A percentile compares a stretch with the other conserved stretches of the same genome.
These are phyloP conservation scores for Rubus parviflorus DNA, from an alignment of 306 rosid genomes.

Conservation along the genomic window DNA sequence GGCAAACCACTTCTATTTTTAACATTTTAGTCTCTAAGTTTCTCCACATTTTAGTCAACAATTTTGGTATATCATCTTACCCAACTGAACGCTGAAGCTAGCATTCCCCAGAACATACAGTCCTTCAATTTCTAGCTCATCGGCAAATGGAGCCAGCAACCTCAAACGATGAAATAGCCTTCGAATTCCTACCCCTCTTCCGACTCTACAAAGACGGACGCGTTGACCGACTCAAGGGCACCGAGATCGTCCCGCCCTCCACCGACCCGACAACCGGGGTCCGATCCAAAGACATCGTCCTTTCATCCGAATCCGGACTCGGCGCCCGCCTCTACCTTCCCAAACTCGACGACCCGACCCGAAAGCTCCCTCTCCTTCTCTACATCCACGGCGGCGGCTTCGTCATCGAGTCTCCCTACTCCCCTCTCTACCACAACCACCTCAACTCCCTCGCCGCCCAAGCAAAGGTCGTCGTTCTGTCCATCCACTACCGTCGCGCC, in stretches of 20 bases:
- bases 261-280: slow-evolving; percentile 37
- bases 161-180: not conserved
- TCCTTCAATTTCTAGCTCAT: not conserved
- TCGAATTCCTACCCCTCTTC: slow-evolving; percentile 19
- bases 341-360: slow-evolving; percentile 7
- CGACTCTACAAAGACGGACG: slow-evolving; percentile 44
- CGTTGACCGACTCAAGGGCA: slow-evolving; percentile 9
- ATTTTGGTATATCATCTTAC: too few relatives aligned
- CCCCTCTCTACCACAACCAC: slow-evolving; percentile 25
- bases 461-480: slow-evolving; percentile 30
- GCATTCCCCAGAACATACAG: too few relatives aligned
- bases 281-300: slow-evolving; percentile 36
- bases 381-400: slow-evolving; percentile 50
- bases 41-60: too few relatives aligned
- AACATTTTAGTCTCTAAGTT: too few relatives aligned
- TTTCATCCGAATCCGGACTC: slow-evolving; percentile 31
- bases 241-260: slow-evolving; percentile 32
- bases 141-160: slow-evolving; percentile 11
- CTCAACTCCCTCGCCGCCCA: slow-evolving; percentile 12
- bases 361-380: slow-evolving; percentile 33
- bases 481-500: slow-evolving; percentile 29
- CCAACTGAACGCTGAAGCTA: too few relatives aligned
- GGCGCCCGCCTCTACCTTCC: slow-evolving; percentile 40
- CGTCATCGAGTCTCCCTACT: slow-evolving; percentile 27
- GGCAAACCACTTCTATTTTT: too few relatives aligned